Base-by-base conservation (phyloP, 192 early-diverging fungal genomes). In the Geranomyces michiganensis region DNA sequence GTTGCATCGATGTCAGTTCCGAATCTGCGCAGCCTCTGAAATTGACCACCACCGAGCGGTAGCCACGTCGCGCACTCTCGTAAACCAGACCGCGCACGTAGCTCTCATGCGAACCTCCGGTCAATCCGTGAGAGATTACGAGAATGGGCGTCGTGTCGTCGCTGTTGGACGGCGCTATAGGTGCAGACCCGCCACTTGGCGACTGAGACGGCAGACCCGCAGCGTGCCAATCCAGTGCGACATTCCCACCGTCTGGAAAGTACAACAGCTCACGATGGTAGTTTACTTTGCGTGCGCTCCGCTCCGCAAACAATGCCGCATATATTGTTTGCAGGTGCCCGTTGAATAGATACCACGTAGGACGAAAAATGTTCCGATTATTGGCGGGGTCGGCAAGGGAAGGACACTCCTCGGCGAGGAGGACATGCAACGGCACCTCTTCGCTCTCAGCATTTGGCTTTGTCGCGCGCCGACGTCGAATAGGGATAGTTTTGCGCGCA, bases 161-260 rank as follows among this genome's bases (percentile, higher is more conserved):
- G 31, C 30, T 60, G 22, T n/a, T 30, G 24, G 15, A 13, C 24
- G 17, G 56, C 10, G 36, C 10, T 10, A 10, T 10, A 41, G 36
- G 36, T 26, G 19, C 15, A 19, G 62, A 47, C 31, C 14, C 62
- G 59, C 85, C 83, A 1, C 81, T 75, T 69, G 83, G 82, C 33
- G 79, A 74, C 19, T 56, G 70, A 32, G 84, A 70, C 9, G 14
- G 17, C 14, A 24, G 9, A 24, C 12, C 10, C 8, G 82, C 74
- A 13, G 91, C 92, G 22, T 88, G 81, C 94, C 94, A 98, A 79
- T 98, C 96, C 30, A 96, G 72, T 1, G 93, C 85, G 51, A 94
- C 79, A 33, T 89, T 86, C 53, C 96, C 96, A 19, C 94, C 94
- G 76, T 98, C 94, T 15, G 86, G 82, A 14, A 92, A 51, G 36